phyloP scores from a whole-genome alignment of 73 alveolate species.

The Tetrahymena borealis region DNA sequence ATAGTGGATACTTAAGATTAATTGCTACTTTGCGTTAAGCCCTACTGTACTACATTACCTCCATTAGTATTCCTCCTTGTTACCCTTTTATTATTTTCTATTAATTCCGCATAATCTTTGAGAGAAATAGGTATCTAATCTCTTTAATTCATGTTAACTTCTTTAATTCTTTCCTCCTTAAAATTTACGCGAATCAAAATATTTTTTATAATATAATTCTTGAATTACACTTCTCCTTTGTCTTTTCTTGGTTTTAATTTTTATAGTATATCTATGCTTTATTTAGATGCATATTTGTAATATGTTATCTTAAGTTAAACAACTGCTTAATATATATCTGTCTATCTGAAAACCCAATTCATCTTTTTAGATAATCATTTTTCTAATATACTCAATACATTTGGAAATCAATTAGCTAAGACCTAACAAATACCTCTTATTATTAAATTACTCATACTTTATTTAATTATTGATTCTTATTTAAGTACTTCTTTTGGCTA shows the following conservation, averaged over 20 bases:
- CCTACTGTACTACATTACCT: not conserved
- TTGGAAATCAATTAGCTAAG: no score
- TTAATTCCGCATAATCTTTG: not conserved
- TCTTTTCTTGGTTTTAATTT: not conserved
- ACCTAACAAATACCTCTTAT: no score
- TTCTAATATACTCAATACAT: no score
- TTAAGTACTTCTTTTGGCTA: no score
- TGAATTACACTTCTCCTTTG: not conserved
- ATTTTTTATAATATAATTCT: not conserved
- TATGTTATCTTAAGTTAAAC: no score
- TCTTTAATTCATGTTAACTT: not conserved
- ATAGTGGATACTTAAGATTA: not conserved
- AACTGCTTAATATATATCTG: no score
- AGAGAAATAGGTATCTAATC: not conserved
- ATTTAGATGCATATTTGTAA: no score
- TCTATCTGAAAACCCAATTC: no score
- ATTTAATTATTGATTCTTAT: no score
- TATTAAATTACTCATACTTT: no score
- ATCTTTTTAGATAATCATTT: no score
- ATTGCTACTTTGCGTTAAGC: not conserved
- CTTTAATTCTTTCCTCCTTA: not conserved
- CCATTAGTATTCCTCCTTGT: not conserved
- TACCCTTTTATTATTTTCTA: not conserved
- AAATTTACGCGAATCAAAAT: conserved; percentile 1
- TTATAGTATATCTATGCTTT: no score